A percentile compares a stretch with the other conserved stretches of the same genome.
Conservation (phyloP, 441 rosid genomes). For the Hura crepitans region DNA sequence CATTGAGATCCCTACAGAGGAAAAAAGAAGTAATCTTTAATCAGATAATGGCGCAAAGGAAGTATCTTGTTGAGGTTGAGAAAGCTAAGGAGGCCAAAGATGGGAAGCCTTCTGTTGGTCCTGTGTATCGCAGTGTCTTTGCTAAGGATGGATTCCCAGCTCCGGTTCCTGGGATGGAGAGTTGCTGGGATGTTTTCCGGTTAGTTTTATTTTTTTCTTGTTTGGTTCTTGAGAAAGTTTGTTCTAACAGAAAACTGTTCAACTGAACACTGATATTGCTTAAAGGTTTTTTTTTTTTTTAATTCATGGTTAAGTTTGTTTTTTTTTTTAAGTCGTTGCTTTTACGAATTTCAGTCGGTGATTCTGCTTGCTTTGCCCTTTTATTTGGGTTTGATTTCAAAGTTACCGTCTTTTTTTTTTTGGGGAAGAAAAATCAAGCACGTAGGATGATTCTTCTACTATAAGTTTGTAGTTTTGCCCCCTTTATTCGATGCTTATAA, state of each 20-base stretch:
- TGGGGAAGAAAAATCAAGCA: too few species aligned
- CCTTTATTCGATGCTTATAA: background rate
- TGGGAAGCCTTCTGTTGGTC: constrained; percentile 69
- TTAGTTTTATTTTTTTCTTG: constrained; percentile 21
- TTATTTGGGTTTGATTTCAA: background rate
- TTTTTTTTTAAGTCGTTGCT: background rate
- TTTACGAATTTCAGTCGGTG: background rate
- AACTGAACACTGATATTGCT: background rate
- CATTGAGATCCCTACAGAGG: background rate
- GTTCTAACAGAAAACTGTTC: background rate
- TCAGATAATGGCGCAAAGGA: constrained; percentile 33
- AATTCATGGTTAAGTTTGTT: background rate
- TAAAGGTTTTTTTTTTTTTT: background rate
- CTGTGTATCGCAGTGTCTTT: constrained; percentile 69
- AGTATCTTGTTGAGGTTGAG: constrained; percentile 63
- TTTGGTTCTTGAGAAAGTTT: constrained; percentile 24
- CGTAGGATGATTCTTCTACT: background rate
- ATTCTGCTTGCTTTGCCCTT: background rate
- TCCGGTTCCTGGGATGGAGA: constrained; percentile 59
- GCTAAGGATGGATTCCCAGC: constrained; percentile 75
- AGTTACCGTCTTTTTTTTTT: background rate
- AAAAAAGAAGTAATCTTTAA: background rate
- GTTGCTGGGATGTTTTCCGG: constrained; percentile 96
- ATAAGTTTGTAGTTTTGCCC: background rate
- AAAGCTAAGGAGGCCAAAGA: constrained; percentile 49